Conservation (phyloP, 495 filamentous ascomycete genomes). For the Aspergillus cavernicola region DNA sequence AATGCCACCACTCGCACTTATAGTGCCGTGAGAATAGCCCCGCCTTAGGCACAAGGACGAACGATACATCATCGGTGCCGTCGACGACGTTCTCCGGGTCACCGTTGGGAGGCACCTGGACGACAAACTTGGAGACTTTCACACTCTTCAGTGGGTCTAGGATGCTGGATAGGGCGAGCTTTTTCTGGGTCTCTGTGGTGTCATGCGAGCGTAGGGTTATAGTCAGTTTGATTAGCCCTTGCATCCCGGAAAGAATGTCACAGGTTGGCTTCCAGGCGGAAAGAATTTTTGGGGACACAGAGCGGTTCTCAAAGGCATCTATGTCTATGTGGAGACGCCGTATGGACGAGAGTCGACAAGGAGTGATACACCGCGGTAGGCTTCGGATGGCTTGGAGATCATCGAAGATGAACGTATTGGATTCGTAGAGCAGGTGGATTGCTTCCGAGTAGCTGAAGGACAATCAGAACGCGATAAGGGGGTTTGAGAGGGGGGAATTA, state of each 20-base stretch:
- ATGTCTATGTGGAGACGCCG: neutral
- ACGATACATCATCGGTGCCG: neutral
- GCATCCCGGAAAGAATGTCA: neutral
- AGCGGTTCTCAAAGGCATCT: neutral
- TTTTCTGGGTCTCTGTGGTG: no score
- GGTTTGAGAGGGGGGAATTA: neutral
- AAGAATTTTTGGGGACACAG: neutral
- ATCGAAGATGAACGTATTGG: neutral
- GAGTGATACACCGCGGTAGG: neutral
- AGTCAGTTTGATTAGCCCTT: neutral
- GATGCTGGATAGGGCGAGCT: neutral
- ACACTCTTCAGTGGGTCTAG: neutral
- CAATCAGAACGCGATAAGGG: neutral
- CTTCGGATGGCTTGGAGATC: neutral
- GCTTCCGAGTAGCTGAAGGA: neutral
- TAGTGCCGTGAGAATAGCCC: neutral
- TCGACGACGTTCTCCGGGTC: neutral
- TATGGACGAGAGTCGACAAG: neutral
- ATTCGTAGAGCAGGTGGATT: neutral
- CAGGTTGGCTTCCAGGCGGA: neutral
- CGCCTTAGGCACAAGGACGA: neutral
- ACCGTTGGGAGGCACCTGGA: neutral
- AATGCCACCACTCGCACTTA: neutral
- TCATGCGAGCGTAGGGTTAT: neutral
- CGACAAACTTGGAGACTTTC: neutral